Evolutionary conservation across 1,284 basidiomycete genomes (phyloP).

Genomic region (Tylopilus sp.): DNA sequence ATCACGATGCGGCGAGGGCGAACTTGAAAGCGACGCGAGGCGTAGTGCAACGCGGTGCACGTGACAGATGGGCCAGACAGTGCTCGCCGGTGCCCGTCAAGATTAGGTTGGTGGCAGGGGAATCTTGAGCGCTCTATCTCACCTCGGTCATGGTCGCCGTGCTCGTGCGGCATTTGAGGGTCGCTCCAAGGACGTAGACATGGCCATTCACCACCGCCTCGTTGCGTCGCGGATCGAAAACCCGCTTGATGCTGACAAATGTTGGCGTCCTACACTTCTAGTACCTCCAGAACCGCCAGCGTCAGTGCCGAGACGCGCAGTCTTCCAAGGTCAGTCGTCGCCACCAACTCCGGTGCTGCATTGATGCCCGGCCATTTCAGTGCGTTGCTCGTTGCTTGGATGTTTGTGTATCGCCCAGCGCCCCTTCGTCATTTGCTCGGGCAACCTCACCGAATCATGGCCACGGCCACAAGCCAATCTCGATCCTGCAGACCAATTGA

Average conservation of each 20-base stretch:
- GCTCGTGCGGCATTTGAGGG: neutral
- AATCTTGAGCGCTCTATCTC: neutral
- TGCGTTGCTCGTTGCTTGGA: slow-evolving; percentile 17
- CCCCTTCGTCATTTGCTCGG: slow-evolving; percentile 19
- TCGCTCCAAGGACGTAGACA: too few species aligned
- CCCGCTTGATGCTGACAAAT: slow-evolving; percentile 19
- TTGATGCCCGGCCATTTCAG: slow-evolving; percentile 20
- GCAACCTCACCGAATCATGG: slow-evolving; percentile 28
- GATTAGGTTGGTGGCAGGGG: neutral
- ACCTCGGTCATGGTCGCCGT: slow-evolving; percentile 7
- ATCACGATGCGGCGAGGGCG: slow-evolving; percentile 7
- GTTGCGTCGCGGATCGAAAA: slow-evolving; percentile 7
- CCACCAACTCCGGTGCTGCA: slow-evolving; percentile 14
- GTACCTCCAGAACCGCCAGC: neutral
- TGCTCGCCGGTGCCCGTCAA: neutral
- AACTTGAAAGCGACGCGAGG: slow-evolving; percentile 2
- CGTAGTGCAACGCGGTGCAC: slow-evolving; percentile 22
- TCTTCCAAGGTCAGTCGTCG: slow-evolving; percentile 14
- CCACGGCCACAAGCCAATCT: slow-evolving; percentile 18
- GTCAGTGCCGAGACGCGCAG: slow-evolving; percentile 2
- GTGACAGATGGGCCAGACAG: slow-evolving; percentile 11
- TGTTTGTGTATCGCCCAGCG: slow-evolving; percentile 23
- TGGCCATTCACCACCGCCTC: slow-evolving; percentile 17
- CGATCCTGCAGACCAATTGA: slow-evolving; percentile 42
- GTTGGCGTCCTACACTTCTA: neutral